Evolutionary conservation across 768 basidiomycete genomes (phyloP), one percentile per base, ranked within the genome.

Genomic region (Trametes cinnabarina): DNA sequence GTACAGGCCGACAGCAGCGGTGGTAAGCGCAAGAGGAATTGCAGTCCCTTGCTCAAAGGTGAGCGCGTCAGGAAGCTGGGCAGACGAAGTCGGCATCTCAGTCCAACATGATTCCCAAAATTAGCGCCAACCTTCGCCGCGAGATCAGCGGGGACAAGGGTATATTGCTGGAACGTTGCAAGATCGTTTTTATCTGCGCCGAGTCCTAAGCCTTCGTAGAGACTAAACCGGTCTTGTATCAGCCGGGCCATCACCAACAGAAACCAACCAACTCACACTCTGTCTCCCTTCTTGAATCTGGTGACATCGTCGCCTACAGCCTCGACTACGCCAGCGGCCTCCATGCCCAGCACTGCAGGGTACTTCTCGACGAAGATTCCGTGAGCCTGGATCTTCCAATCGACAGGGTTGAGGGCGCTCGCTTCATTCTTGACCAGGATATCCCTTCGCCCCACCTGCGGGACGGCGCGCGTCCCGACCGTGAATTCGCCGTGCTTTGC

Each of bases 361-460:
- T 39, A 71, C 30, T 32, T 32, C 7, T 32, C 30, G 12, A 32
- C 30, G 30, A 32, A 32, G 30, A 32, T 32, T 6, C 30, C 30
- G 30, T 32, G 12, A 0, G 30, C 12, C 12, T 32, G 30, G 30
- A 32, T 32, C 12, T 32, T 32, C 30, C 30, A 32, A 40, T 65
- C 30, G 30, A 32, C 30, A 32, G 30, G 30, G 30, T 32, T 32
- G 30, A 32, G 30, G 12, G 7, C 30, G 12, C 30, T 32, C 6
- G 30, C 30, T 32, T 32, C 30, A 12, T 32, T 32, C 30, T 32
- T 32, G 30, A 32, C 30, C 6, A 82, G 69, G 15, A 81, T 46
- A 55, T 82, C 71, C 6, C 73, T 73, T 3, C 65, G 63, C 1
- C 73, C 71, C 0, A 78, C 78, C 39, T 62, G 68, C 14, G 72